Conservation (phyloP, 2,329 filamentous ascomycete genomes). For the Diplodia corticola region DNA sequence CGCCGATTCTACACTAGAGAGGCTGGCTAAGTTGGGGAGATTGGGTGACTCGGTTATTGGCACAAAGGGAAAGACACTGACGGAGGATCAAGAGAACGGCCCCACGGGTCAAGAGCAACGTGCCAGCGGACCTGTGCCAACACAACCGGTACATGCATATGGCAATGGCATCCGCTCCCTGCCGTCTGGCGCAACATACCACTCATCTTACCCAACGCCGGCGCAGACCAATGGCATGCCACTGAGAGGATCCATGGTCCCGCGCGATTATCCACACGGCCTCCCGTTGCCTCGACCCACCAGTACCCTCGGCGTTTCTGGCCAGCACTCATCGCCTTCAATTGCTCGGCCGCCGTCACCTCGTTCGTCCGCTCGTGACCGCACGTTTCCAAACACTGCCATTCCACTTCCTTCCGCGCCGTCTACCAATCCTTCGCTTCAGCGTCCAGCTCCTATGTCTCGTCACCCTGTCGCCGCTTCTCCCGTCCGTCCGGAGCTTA, state of each 20-base stretch:
- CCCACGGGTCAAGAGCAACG: not conserved
- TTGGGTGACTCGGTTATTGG: not conserved
- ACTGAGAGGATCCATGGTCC: not conserved
- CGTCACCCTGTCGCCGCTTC: not conserved
- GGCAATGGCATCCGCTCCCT: not conserved
- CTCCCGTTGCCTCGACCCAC: not conserved
- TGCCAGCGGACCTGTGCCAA: not conserved
- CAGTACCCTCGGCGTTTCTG: no score
- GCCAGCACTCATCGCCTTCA: no score
- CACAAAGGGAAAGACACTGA: not conserved
- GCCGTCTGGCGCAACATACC: not conserved
- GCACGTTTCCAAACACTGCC: not conserved
- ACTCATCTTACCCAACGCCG: not conserved
- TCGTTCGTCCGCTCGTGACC: not conserved
- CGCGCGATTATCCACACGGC: not conserved
- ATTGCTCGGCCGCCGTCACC: not conserved
- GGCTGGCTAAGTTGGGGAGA: not conserved
- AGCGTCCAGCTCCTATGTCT: not conserved
- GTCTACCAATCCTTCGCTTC: not conserved
- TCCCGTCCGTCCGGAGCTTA: not conserved
- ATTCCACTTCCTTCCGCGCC: not conserved
- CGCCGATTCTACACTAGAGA: not conserved
- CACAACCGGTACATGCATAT: not conserved
- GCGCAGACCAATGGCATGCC: not conserved
- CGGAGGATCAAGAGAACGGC: not conserved